Base-by-base conservation (phyloP, 805 yeast species). In the Zygosaccharomyces gambellarensis region DNA sequence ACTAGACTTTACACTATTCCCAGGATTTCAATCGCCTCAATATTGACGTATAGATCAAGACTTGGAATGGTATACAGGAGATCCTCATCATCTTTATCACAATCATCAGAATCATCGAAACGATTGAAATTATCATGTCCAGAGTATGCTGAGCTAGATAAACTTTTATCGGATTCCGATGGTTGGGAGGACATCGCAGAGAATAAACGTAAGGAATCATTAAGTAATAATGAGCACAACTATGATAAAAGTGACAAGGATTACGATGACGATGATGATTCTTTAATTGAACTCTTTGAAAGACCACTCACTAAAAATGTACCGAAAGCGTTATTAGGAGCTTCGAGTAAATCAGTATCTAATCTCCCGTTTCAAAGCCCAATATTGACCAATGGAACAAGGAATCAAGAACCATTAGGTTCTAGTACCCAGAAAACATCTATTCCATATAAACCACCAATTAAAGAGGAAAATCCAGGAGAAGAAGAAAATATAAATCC, bases 161-260 rank as follows among this genome's bases (percentile, higher is more conserved):
- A 49, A 9, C 51, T 61, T 11, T 43, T 59, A 12, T 58, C 64
- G 11, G 64, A 59, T 41, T 54, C 61, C 5, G 65, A 57, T 39
- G 67, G 61, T n/a, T 62, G 62, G 63, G 59, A 57, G 29, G 57
- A 55, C 6, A 34, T 34, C 11, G 38, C 38, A 23, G 53, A 44
- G 17, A 25, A 47, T 11, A 23, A 46, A 14, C 21, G 25, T 22
- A 36, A 17, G 11, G n/a, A 27, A 21, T 27, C 19, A 27, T 19
- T 29, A n/a, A 23, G 17, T 21, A 11, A 30, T 14, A 41, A 30
- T 28, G 17, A 23, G 17, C n/a, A 30, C 23, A 42, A 9, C 28
- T 7, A 25, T 27, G 30, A 42, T 31, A 19, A 29, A 25, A 2
- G 28, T 22, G 14, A 11, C 8, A 48, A 41, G 34, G 52, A 48